Evolutionary conservation across 2,329 filamentous ascomycete genomes (phyloP), one percentile per base, ranked within the genome.

Genomic region (Alternaria atra): DNA sequence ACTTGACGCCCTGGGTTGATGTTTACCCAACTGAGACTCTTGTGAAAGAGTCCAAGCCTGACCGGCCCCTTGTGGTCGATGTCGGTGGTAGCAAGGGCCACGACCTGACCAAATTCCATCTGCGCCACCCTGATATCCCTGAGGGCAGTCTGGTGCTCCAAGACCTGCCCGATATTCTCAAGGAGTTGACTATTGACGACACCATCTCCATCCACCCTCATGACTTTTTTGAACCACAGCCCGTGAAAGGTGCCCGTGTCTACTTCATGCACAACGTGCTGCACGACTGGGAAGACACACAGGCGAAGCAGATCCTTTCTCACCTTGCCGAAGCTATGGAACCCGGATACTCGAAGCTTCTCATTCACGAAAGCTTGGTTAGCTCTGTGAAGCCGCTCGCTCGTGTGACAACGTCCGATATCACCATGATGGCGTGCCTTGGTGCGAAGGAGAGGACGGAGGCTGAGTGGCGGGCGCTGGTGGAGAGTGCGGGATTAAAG

Each of bases 41-140:
- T 40, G 42, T 48, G 3, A 48, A 48, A 48, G 43, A n/a, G 7
- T 48, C 25, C 27, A 55, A 42, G 32, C 32, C 43, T 39, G 53
- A 48, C 25, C 42, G 53, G 32, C 25, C 53, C 12, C 53, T 55
- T 23, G 42, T 55, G 3, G 43, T 55, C 32, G 53, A 55, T 55
- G 53, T 55, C n/a, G 53, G 53, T 48, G 53, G 53, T 48, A 55
- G 53, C 53, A 55, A 48, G 42, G 53, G 53, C 43, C 53, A 55
- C 34, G 53, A 55, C 34, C 42, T 55, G 32, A 48, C 8, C 42
- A 55, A 48, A 40, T 55, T 55, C 43, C 53, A 48, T 40, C 32
- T 48, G 53, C 32, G 32, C 32, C 53, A 55, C 34, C 53, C 53
- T 48, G 34, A 48, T 32, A 48, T 48, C 25, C 44, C 44, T 2